Evolutionary conservation across 2,329 filamentous ascomycete species (phyloP), one percentile per base, ranked within the genome.

Genomic region (Pyrenophora seminiperda): DNA sequence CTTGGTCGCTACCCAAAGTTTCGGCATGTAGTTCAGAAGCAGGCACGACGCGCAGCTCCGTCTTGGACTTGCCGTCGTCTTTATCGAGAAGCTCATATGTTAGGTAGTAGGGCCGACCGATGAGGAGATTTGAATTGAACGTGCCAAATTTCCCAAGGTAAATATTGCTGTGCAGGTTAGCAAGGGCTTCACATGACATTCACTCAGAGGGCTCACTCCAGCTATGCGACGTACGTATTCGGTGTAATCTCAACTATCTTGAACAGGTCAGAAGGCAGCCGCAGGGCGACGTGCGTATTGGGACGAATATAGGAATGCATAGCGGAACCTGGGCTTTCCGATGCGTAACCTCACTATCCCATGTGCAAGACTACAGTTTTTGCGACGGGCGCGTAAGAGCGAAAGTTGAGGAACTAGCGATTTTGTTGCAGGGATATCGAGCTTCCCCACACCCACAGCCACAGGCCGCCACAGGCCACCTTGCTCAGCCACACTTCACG

Each of bases 101-200:
- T 53, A 95, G 79, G 76, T 96, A 85, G 70, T 90, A 96, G 0
- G 94, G 94, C 6, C 94, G 87, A n/a, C 91, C 88, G 56, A 99
- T 83, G 37, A 99, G 84, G 24, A 94, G 83, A 69, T 97, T 97
- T 43, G 90, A 86, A 13, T 90, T 88, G 69, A 99, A 97, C 2
- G 85, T 85, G 58, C 94, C 94, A 71, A 94, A 96, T 83, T 97
- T 97, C 47, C 91, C 91, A 27, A 97, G 80, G 1, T 90, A 91
- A 58, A 97, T 88, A 36, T 85, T 90, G 32, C 92, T 97, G 61
- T 63, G 10, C 17, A n/a, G 5, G 2, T 19, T 13, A 20, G 47
- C 61, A 39, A 59, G 52, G 19, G 33, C 48, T 3, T 13, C 18
- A 14, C 22, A 11, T 3, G 4, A 15, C 53, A 9, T 14, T 17